Conservation (phyloP, 306 rosid genomes). For the Prunus campanulata region DNA sequence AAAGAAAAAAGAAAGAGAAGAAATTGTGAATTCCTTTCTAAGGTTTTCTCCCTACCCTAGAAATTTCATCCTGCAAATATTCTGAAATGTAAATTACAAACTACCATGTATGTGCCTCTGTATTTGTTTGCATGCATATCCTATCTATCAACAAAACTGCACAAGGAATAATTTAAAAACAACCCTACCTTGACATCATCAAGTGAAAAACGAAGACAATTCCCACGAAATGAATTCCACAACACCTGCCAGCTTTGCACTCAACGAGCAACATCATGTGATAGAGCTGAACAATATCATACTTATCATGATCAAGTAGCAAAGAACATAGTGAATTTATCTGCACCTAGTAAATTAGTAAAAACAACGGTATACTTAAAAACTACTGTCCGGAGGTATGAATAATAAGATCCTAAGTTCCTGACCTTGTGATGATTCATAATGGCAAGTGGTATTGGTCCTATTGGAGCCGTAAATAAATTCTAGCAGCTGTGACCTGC, state of each 20-base stretch:
- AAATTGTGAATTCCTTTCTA: not conserved
- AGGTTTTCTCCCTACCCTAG: too few relatives aligned
- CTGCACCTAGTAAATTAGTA: not conserved
- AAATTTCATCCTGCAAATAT: not conserved
- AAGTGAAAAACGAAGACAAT: not conserved
- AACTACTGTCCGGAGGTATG: not conserved
- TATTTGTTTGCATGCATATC: not conserved
- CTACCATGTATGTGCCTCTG: not conserved
- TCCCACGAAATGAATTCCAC: not conserved
- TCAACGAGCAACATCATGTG: not conserved
- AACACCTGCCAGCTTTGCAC: not conserved
- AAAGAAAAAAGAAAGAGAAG: not conserved
- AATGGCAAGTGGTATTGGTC: not conserved
- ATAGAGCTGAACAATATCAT: not conserved
- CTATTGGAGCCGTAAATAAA: too few relatives aligned
- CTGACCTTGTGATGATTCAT: slow-evolving; percentile 4
- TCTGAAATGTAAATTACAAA: not conserved
- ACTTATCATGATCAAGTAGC: not conserved
- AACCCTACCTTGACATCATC: not conserved
- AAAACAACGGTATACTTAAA: not conserved
- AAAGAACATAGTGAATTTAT: not conserved
- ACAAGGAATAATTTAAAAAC: not conserved
- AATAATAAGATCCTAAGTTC: not conserved
- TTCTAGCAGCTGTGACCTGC: not conserved
- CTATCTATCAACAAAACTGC: not conserved